phyloP scores from a whole-genome alignment of 345 rosid genomes.

The Diplotaxis tenuifolia region DNA sequence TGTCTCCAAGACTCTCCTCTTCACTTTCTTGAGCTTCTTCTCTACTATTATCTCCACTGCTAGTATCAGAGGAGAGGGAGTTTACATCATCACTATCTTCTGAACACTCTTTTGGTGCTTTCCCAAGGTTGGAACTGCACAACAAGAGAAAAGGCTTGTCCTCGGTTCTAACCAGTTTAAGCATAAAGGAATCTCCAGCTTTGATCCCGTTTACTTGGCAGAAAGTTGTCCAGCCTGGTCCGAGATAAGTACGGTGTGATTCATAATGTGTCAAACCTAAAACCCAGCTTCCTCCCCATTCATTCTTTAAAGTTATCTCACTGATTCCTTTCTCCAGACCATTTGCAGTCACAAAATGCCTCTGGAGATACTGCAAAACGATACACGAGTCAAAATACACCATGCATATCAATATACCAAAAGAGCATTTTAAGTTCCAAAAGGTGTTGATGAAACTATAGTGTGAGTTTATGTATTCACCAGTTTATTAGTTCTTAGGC shows the following conservation, averaged over 20 bases:
- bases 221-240: conserved; percentile 30
- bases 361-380: conserved; percentile 12
- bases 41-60: conserved; percentile 3
- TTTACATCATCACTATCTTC: conserved; percentile 2
- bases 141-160: conserved; percentile 5
- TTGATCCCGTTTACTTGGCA: conserved; percentile 21
- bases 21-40: background rate
- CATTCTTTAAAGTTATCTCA: conserved; percentile 21
- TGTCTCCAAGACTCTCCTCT: background rate
- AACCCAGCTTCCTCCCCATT: conserved; percentile 13
- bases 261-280: background rate
- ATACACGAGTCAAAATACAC: background rate
- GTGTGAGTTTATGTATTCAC: conserved; percentile 4
- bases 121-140: background rate
- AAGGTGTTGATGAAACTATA: background rate
- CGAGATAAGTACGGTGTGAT: background rate
- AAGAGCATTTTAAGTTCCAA: background rate
- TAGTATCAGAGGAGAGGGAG: background rate
- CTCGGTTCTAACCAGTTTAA: background rate
- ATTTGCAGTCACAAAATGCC: conserved; percentile 1
- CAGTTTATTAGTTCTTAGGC: background rate
- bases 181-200: conserved; percentile 6
- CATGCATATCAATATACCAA: background rate
- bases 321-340: conserved; percentile 10
- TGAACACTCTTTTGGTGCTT: background rate